Evolutionary conservation across 805 yeast species (phyloP).

Genomic region (Debaryomyces prosopidis): DNA sequence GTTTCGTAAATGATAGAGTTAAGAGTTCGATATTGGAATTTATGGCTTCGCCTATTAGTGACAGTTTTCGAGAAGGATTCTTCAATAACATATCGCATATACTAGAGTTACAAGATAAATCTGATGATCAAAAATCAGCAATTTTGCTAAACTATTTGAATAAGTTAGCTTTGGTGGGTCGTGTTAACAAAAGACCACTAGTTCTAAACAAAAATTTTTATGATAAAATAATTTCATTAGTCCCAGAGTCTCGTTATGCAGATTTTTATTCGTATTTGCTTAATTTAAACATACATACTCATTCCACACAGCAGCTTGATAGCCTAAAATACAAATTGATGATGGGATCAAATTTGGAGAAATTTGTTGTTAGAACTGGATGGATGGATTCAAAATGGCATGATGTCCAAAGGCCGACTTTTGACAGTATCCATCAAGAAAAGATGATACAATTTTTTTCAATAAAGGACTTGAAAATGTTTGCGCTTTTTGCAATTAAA

Average conservation of each 20-base stretch:
- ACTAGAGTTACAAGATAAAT: constrained; percentile 9
- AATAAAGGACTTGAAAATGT: constrained; percentile 23
- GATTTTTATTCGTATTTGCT: constrained; percentile 32
- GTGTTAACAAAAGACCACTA: constrained; percentile 23
- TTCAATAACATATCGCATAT: constrained; percentile 17
- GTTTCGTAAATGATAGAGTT: constrained; percentile 20
- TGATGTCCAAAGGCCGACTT: constrained; percentile 21
- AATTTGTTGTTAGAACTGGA: constrained; percentile 38
- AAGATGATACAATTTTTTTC: constrained; percentile 35
- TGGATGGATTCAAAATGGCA: constrained; percentile 38
- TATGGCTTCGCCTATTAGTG: constrained; percentile 23
- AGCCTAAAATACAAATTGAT: constrained; percentile 22
- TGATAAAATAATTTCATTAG: constrained; percentile 14
- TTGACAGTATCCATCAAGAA: constrained; percentile 15
- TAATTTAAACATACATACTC: constrained; percentile 32
- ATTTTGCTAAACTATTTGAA: constrained; percentile 26
- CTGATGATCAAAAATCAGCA: constrained; percentile 12
- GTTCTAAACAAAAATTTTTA: constrained; percentile 16
- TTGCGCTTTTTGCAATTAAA: constrained; percentile 22
- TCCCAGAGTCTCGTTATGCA: constrained; percentile 16
- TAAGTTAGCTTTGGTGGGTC: constrained; percentile 22
- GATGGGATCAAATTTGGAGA: constrained; percentile 31
- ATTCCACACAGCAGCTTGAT: constrained; percentile 11
- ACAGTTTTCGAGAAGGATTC: constrained; percentile 15
- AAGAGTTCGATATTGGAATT: constrained; percentile 26